A percentile compares a stretch with the other conserved stretches of the same genome.
These are phyloP conservation scores for Chytriomyces confervae DNA, from an alignment of 192 early-diverging fungal species.

Conservation along the genomic window DNA sequence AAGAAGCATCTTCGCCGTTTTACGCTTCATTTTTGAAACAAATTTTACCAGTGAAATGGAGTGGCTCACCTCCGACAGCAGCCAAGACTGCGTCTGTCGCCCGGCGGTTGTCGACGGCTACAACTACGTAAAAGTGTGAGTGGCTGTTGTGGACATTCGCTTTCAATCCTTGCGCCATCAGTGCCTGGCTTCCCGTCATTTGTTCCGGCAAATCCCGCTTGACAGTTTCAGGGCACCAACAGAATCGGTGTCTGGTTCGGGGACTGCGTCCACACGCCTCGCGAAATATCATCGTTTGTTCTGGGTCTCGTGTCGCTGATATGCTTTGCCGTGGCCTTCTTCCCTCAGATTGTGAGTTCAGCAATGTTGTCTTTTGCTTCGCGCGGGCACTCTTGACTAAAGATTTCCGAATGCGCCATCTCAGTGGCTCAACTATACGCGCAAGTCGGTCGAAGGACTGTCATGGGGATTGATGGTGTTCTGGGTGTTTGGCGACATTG, in stretches of 20 bases:
- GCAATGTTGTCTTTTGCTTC: background rate
- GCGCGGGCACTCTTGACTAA: background rate
- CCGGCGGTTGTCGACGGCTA: conserved; percentile 43
- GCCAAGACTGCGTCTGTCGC: conserved; percentile 37
- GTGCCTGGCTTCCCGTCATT: background rate
- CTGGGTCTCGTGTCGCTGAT: conserved; percentile 41
- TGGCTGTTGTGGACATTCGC: background rate
- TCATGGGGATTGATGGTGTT: conserved; percentile 48
- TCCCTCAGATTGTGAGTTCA: conserved; percentile 50
- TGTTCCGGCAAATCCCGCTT: background rate
- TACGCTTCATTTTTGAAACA: too few relatives aligned
- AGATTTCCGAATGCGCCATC: background rate
- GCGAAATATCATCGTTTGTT: conserved; percentile 42
- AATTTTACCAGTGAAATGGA: too few relatives aligned
- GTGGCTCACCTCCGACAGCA: too few relatives aligned
- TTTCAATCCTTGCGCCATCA: background rate
- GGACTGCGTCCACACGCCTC: conserved; percentile 55
- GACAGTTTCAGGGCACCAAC: conserved; percentile 22
- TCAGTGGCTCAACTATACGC: conserved; percentile 50
- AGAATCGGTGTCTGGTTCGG: conserved; percentile 52
- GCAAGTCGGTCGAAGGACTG: conserved; percentile 48
- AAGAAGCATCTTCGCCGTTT: too few relatives aligned
- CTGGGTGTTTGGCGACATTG: conserved; percentile 49
- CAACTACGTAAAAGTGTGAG: conserved; percentile 27
- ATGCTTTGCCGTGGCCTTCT: conserved; percentile 46